Evolutionary conservation across 306 rosid species (phyloP).

Genomic region (Corylus americana): DNA sequence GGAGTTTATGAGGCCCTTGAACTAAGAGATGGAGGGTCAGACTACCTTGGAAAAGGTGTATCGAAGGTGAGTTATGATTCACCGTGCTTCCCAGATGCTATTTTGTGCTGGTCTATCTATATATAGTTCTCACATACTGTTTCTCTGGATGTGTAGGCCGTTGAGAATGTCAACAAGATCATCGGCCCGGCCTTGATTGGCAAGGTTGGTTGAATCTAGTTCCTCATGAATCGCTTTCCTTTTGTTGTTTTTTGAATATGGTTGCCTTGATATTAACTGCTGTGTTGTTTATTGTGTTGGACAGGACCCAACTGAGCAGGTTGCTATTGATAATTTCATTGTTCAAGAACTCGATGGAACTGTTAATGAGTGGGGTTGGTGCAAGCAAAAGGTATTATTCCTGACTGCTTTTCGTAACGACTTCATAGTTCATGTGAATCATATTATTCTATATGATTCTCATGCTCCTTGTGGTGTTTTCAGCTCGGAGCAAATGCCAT

Average conservation of each 20-base stretch:
- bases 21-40: conserved; percentile 92
- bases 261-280: background rate
- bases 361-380: conserved; percentile 99
- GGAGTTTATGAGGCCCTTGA: conserved; percentile 98
- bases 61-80: conserved; percentile 51
- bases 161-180: conserved; percentile 73
- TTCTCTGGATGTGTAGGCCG: conserved; percentile 56
- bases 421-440: background rate
- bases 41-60: conserved; percentile 97
- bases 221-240: background rate
- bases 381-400: conserved; percentile 81
- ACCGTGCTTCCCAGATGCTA: background rate
- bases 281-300: conserved; percentile 11
- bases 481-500: conserved; percentile 99
- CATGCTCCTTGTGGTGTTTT: conserved; percentile 19
- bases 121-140: conserved; percentile 16
- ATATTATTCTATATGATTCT: conserved; percentile 13
- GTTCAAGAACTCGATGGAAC: conserved; percentile 98
- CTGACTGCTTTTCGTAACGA: background rate
- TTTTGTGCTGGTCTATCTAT: background rate
- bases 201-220: conserved; percentile 64
- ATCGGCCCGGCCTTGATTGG: conserved; percentile 92
- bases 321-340: conserved; percentile 78
- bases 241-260: background rate
- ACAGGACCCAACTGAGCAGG: conserved; percentile 87